Evolutionary conservation across 805 yeast species (phyloP).

Genomic region (Starmerella sp.): DNA sequence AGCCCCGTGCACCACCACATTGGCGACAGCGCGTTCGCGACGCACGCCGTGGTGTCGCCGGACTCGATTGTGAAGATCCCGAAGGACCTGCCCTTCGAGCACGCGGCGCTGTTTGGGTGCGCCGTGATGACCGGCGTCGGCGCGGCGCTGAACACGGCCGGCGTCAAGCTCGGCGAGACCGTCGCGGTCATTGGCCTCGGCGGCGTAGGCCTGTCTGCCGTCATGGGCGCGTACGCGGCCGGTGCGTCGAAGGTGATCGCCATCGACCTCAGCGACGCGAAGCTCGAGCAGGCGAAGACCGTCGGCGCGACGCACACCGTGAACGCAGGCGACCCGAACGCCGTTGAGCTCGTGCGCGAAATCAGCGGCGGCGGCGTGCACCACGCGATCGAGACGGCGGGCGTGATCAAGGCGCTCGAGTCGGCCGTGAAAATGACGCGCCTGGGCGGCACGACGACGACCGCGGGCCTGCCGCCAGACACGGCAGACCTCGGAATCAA

Average conservation of each 20-base stretch:
- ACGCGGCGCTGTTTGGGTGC: conserved; percentile 88
- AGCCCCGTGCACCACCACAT: conserved; percentile 77
- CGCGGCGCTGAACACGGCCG: conserved; percentile 89
- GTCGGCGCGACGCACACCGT: conserved; percentile 94
- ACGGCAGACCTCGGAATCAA: conserved; percentile 76
- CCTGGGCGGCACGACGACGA: conserved; percentile 88
- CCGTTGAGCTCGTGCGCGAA: conserved; percentile 64
- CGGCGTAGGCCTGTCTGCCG: conserved; percentile 89
- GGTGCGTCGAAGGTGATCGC: conserved; percentile 70
- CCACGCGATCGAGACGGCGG: conserved; percentile 94
- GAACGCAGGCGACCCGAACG: conserved; percentile 66
- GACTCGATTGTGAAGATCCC: conserved; percentile 90
- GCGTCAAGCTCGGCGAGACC: conserved; percentile 78
- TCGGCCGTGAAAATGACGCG: conserved; percentile 92
- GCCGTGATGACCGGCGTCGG: conserved; percentile 98
- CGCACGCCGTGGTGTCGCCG: conserved; percentile 95
- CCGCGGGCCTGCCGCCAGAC: conserved; percentile 98
- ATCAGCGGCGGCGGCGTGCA: conserved; percentile 95
- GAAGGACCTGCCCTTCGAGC: conserved; percentile 69
- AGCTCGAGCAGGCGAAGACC: conserved; percentile 70
- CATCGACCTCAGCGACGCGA: conserved; percentile 73
- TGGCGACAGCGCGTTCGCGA: conserved; percentile 96
- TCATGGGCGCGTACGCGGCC: conserved; percentile 82
- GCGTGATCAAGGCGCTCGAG: conserved; percentile 90
- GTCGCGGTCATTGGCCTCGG: conserved; percentile 97